Base-by-base conservation (phyloP, 148 eudicot species). In the Spergularia marina region DNA sequence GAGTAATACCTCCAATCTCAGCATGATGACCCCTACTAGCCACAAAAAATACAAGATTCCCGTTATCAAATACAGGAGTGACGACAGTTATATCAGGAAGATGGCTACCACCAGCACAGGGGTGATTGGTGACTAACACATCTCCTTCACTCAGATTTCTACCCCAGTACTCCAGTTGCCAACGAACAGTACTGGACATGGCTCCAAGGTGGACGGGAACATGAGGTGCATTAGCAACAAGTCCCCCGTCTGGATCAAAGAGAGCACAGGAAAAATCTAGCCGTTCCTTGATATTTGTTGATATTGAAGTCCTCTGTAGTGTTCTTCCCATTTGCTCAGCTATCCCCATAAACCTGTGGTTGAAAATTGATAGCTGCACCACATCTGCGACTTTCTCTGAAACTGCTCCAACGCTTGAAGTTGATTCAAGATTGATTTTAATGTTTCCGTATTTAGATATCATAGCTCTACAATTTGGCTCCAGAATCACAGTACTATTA, bases 291-390 rank as follows among this genome's bases (percentile, higher is more conserved):
- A 95, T 95, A 79, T 95, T 95, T 77, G 99, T 95, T 17, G 99
- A 95, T 75, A 95, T 95, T 18, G 99, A 95, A 70, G 97, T 92
- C 77, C 99, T 88, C 78, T 95, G 99, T 12, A 95, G 79, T 74
- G 99, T 95, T 2, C 99, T 85, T 6, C 99, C 99, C 99, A 95
- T 95, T 79, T 95, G 99, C 82, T 95, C 99, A 53, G 99, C 99
- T 80, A 95, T 95, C 30, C 99, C 99, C 99, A 95, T 95, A 77
- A 95, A 95, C 77, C 99, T 84, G 85, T 95, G 86, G 70, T 91
- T 95, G 80, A 95, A 95, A 57, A 95, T 95, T 16, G 99, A 95
- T 41, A 95, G 92, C 74, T 90, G 97, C 77, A 95, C 99, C 14
- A 95, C 99, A 84, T 95, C 99, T 61, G 99, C 97, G 70, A 91